Evolutionary conservation across 306 rosid species (phyloP).

Genomic region (Dalbergia cultrata): DNA sequence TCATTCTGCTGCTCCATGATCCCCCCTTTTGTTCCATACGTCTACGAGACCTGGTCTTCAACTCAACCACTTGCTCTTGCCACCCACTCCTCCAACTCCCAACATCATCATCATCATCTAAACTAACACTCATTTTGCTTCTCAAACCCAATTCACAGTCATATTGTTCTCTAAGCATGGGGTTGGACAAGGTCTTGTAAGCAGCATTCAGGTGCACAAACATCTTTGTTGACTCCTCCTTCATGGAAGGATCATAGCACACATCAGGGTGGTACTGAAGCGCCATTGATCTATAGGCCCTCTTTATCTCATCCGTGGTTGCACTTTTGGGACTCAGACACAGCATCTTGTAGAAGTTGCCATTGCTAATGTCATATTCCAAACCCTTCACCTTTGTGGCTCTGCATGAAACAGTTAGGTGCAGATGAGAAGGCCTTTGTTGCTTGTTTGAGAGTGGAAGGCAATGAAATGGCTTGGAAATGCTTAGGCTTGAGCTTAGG

Average conservation of each 20-base stretch:
- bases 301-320: conserved; percentile 67
- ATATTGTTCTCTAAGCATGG: conserved; percentile 60
- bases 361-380: not conserved
- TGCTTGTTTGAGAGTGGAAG: conserved; percentile 41
- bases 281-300: conserved; percentile 75
- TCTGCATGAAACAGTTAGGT: conserved; percentile 49
- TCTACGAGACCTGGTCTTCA: conserved; percentile 58
- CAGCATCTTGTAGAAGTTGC: conserved; percentile 63
- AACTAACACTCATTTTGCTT: not conserved
- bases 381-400: conserved; percentile 25
- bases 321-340: conserved; percentile 55
- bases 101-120: not conserved
- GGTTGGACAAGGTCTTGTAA: conserved; percentile 70
- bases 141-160: conserved; percentile 55
- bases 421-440: conserved; percentile 20
- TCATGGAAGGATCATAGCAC: conserved; percentile 55
- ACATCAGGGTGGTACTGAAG: conserved; percentile 79
- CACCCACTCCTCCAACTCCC: conserved; percentile 46
- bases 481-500: conserved; percentile 43
- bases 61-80: conserved; percentile 58
- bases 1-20: conserved; percentile 58
- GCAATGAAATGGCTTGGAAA: conserved; percentile 35
- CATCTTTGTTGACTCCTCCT: conserved; percentile 60
- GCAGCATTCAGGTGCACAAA: conserved; percentile 69
- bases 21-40: conserved; percentile 56